Evolutionary conservation across 805 yeast genomes (phyloP), one percentile per base, ranked within the genome.

Genomic region (Pichia phayaonensis): DNA sequence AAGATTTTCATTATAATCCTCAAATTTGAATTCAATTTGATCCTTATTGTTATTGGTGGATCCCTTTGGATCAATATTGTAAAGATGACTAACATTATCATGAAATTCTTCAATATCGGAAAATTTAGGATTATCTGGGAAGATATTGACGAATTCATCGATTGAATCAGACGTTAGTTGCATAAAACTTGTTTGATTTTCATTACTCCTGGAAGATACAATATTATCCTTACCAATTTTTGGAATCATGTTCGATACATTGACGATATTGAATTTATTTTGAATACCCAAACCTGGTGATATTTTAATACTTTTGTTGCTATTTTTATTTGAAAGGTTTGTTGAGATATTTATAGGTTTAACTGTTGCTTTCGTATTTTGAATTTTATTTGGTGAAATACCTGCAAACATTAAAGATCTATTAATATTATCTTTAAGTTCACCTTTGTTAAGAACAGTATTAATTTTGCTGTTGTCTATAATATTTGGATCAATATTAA

Each of bases 391-490:
- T 27, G 51, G 47, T 18, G 51, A 23, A 20, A 53, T 29, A 5
- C 52, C 52, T 1, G 52, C 54, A 41, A 48, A 44, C 12, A 42
- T 31, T 40, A 45, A 47, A 23, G 52, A 48, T 39, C 41, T 45
- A 8, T 34, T 21, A 3, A 47, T 31, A 20, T n/a, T 38, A 10
- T 18, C 29, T 8, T 41, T 44, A 27, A 18, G 18, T 7, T 21
- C 23, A 23, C n/a, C 22, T 11, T n/a, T 38, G n/a, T 29, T n/a
- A 15, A 13, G 18, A 16, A 24, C 13, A 38, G 20, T 7, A 36
- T 27, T 38, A 23, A 18, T 24, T 24, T 41, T 11, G n/a, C 36
- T 47, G n/a, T 31, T 31, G 2, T 34, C 26, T 12, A 26, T 24
- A 18, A n/a, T 23, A n/a, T 20, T 27, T 18, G 42, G 20, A n/a